A percentile compares a stretch with the other conserved stretches of the same genome.
Conservation (phyloP, 371 early-diverging fungal genomes). For the Mortierella sp. region DNA sequence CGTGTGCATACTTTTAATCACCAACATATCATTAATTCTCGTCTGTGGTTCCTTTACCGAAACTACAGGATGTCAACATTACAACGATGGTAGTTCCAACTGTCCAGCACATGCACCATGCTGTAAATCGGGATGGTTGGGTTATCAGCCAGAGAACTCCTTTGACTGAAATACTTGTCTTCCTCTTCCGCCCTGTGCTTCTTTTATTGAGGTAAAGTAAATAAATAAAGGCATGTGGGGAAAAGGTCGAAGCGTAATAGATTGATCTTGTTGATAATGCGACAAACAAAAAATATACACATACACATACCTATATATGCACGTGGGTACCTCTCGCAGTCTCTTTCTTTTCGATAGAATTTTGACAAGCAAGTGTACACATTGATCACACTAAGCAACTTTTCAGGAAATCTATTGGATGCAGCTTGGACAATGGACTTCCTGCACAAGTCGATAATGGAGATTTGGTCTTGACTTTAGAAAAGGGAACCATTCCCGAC, state of each 20-base stretch:
- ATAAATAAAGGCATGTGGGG: no score
- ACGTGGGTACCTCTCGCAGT: background rate
- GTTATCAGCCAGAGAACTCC: slow-evolving; percentile 68
- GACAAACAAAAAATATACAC: no score
- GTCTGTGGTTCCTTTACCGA: slow-evolving; percentile 2
- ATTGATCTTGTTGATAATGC: no score
- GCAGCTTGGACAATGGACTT: slow-evolving; percentile 67
- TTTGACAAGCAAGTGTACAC: slow-evolving; percentile 50
- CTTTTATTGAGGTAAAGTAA: slow-evolving; percentile 54
- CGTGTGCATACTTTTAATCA: background rate
- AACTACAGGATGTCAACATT: slow-evolving; percentile 21
- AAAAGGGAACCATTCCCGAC: slow-evolving; percentile 46
- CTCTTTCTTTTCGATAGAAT: slow-evolving; percentile 17
- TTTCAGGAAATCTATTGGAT: slow-evolving; percentile 63
- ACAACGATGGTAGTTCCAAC: slow-evolving; percentile 31
- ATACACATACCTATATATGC: background rate
- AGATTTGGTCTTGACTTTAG: slow-evolving; percentile 58
- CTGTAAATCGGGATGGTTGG: slow-evolving; percentile 53
- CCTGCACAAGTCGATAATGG: slow-evolving; percentile 59
- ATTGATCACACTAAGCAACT: slow-evolving; percentile 59
- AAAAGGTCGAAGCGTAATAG: no score
- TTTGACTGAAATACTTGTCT: slow-evolving; percentile 62
- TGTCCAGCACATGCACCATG: slow-evolving; percentile 50
- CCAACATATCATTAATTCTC: background rate
- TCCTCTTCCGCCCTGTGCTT: slow-evolving; percentile 63